Percentiles rank a stretch among this genome's conserved stretches.
Conservation (phyloP, 768 basidiomycete species). For the Podaxis sp. region DNA sequence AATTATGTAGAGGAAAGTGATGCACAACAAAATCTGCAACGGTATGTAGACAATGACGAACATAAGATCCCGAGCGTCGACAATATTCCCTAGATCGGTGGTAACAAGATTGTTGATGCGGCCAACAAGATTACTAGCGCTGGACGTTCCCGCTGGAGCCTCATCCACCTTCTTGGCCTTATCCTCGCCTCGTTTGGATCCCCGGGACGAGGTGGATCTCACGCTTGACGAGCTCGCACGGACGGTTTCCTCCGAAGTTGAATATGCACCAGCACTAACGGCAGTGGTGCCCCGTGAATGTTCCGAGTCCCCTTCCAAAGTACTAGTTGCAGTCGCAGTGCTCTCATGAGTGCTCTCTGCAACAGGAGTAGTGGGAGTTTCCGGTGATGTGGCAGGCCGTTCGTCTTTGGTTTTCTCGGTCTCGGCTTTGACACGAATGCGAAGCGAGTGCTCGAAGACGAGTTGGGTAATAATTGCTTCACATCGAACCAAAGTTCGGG, state of each 20-base stretch:
- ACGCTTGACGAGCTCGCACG: constrained; percentile 7
- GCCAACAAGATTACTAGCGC: constrained; percentile 53
- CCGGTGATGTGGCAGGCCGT: constrained; percentile 12
- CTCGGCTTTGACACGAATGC: constrained; percentile 58
- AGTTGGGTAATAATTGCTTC: constrained; percentile 46
- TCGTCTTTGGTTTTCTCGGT: constrained; percentile 14
- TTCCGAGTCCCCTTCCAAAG: not conserved
- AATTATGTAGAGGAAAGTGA: constrained; percentile 43
- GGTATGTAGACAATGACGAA: constrained; percentile 38
- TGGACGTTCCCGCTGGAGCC: constrained; percentile 11
- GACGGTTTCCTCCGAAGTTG: constrained; percentile 1
- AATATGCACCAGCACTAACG: not conserved
- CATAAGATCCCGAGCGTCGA: constrained; percentile 36
- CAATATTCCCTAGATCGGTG: constrained; percentile 51
- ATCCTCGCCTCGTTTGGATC: constrained; percentile 2
- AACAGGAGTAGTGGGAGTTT: constrained; percentile 18
- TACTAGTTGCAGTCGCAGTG: not conserved
- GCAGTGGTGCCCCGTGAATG: constrained; percentile 10
- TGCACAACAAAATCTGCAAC: constrained; percentile 37
- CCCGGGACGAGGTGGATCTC: constrained; percentile 8
- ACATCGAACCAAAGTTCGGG: constrained; percentile 42
- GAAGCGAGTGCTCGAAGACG: constrained; percentile 45
- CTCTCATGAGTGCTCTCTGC: not conserved
- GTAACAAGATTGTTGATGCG: constrained; percentile 79
- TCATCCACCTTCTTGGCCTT: not conserved